Evolutionary conservation across 73 alveolate species (phyloP), one percentile per base, ranked within the genome.

Genomic region (Vitrella brassicaformis): DNA sequence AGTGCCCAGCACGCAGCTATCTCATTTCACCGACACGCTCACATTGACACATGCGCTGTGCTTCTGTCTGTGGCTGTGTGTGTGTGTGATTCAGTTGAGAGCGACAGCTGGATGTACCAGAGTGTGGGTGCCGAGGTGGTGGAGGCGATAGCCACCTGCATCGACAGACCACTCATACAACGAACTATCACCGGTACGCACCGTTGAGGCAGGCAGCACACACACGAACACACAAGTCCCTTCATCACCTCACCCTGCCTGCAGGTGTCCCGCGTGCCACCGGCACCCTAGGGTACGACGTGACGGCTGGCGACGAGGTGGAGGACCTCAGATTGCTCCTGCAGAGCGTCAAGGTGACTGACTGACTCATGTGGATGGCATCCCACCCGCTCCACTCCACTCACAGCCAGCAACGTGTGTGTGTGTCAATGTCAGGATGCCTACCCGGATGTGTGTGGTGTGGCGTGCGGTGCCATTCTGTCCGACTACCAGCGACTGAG

Each of bases 391-490:
- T n/a, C n/a, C n/a, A n/a, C n/a, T n/a, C n/a, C n/a, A n/a, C n/a
- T n/a, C n/a, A n/a, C n/a, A n/a, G n/a, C n/a, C n/a, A n/a, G n/a
- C n/a, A n/a, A n/a, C n/a, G 75, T 39, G 56, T 39, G 56, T 39
- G 56, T 39, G 56, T 39, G 56, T 39, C 22, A 8, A 14, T 39
- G 56, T 39, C 56, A 73, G 19, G 10, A 25, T 28, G 69, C 9
- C 67, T 82, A 74, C 81, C 95, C 95, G 14, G 90, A 85, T 27
- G 80, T 91, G 45, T 81, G 88, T 71, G 92, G 92, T 0, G 92
- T 92, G 25, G 81, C 92, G 18, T 80, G 92, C 66, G 98, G 98
- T 10, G 98, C 98, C 31, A 92, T 92, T 47, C 87, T 92, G 71
- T 84, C 92, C 31, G 83, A 87, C 72, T 92, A 92, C 79, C 92